Evolutionary conservation across 768 basidiomycete species (phyloP).

Genomic region (Lanmaoa pseudosensibilis): DNA sequence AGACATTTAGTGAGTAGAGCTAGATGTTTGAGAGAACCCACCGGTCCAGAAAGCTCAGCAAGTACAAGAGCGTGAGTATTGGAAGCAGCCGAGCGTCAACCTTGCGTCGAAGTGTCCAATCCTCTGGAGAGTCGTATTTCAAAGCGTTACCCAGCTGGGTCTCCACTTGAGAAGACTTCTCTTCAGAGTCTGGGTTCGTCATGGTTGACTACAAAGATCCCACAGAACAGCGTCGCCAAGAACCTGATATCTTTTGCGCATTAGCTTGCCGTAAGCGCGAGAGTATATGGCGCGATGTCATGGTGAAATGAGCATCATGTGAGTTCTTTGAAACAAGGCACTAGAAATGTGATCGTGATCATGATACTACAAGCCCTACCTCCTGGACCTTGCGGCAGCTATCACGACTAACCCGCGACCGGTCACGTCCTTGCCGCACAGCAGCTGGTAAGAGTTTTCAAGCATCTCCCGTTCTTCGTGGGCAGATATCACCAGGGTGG

Average conservation of each 20-base stretch:
- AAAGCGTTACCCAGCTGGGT: not conserved
- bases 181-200: constrained; percentile 1
- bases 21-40: constrained; percentile 9
- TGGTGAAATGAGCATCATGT: not conserved
- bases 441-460: no score
- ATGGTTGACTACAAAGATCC: constrained; percentile 1
- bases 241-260: not conserved
- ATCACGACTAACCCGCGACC: not conserved
- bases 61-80: constrained; percentile 40
- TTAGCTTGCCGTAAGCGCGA: not conserved
- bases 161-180: constrained; percentile 12
- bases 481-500: not conserved
- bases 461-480: not conserved
- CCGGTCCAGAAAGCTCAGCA: constrained; percentile 44
- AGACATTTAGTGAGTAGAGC: not conserved
- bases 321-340: not conserved
- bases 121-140: constrained; percentile 10
- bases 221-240: not conserved
- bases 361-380: not conserved
- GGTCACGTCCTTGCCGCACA: no score
- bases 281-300: constrained; percentile 9
- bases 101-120: constrained; percentile 33
- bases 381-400: not conserved
- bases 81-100: constrained; percentile 40
- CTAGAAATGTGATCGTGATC: not conserved